phyloP scores from a whole-genome alignment of 805 yeast species.

The Ogataea kodamae region DNA sequence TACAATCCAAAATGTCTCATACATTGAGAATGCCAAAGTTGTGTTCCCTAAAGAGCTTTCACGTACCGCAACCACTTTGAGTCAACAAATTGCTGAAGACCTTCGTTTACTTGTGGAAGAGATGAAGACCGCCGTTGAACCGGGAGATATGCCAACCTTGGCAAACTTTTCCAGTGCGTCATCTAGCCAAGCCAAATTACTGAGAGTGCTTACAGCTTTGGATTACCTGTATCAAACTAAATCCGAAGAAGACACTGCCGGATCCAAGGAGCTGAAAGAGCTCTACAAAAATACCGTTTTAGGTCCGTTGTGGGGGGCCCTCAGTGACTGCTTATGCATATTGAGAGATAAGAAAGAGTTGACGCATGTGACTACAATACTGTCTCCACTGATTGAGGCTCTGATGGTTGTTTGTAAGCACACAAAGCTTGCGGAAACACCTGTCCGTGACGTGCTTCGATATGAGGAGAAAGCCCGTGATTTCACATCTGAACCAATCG shows the following conservation, averaged over 20 bases:
- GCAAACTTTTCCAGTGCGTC: constrained; percentile 71
- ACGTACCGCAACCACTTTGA: constrained; percentile 56
- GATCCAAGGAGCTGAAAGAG: constrained; percentile 47
- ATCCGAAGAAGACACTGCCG: constrained; percentile 31
- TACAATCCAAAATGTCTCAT: constrained; percentile 72
- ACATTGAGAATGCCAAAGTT: constrained; percentile 55
- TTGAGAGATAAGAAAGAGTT: constrained; percentile 57
- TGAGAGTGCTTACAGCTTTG: constrained; percentile 81
- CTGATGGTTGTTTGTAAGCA: constrained; percentile 96
- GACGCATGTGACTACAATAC: constrained; percentile 68
- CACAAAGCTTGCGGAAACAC: constrained; percentile 58
- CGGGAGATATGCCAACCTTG: constrained; percentile 46
- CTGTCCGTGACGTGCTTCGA: constrained; percentile 50
- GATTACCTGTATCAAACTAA: constrained; percentile 69
- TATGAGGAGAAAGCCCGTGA: constrained; percentile 64
- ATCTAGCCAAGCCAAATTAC: constrained; percentile 85
- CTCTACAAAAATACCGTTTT: constrained; percentile 67
- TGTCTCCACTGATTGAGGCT: constrained; percentile 85
- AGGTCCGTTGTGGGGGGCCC: constrained; percentile 80
- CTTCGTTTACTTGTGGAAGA: constrained; percentile 47
- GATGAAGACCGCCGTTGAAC: constrained; percentile 37
- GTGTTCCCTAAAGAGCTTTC: constrained; percentile 68
- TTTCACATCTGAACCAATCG: constrained; percentile 71
- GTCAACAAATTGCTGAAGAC: constrained; percentile 52
- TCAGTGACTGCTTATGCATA: constrained; percentile 65